These are phyloP conservation scores for Begonia fuchsioides DNA, from an alignment of 306 rosid genomes.

Conservation along the genomic window DNA sequence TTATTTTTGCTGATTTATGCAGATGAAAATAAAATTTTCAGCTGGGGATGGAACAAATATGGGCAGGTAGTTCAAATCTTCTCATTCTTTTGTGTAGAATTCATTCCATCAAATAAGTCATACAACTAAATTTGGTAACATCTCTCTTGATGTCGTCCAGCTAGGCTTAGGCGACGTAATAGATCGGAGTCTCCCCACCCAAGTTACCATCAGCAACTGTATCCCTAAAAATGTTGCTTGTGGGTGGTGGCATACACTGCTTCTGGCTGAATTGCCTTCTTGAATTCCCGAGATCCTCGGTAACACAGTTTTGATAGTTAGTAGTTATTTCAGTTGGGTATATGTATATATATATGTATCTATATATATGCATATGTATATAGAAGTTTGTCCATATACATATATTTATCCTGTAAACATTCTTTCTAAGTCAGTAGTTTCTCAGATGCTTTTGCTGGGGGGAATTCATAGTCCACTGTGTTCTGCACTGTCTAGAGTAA, in stretches of 20 bases:
- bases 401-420: constrained; percentile 1
- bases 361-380: constrained; percentile 55
- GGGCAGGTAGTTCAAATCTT: constrained; percentile 60
- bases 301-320: constrained; percentile 80
- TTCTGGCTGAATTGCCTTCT: constrained; percentile 56
- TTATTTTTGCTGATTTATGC: constrained; percentile 15
- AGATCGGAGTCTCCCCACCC: constrained; percentile 76
- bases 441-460: no score
- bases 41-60: constrained; percentile 99
- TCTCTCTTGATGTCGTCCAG: constrained; percentile 29
- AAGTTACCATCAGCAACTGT: constrained; percentile 50
- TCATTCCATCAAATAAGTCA: background rate
- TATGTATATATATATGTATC: no score
- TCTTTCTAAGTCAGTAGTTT: constrained; percentile 2
- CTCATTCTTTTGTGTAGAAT: background rate
- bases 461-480: no score
- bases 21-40: constrained; percentile 68
- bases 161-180: constrained; percentile 90
- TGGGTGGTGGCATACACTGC: constrained; percentile 99
- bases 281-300: constrained; percentile 18
- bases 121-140: background rate
- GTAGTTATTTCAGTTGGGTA: constrained; percentile 26
- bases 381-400: constrained; percentile 22
- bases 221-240: constrained; percentile 60
- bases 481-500: no score